Conservation (phyloP, 352 stramenopile species). For the Pythium chondricola region DNA sequence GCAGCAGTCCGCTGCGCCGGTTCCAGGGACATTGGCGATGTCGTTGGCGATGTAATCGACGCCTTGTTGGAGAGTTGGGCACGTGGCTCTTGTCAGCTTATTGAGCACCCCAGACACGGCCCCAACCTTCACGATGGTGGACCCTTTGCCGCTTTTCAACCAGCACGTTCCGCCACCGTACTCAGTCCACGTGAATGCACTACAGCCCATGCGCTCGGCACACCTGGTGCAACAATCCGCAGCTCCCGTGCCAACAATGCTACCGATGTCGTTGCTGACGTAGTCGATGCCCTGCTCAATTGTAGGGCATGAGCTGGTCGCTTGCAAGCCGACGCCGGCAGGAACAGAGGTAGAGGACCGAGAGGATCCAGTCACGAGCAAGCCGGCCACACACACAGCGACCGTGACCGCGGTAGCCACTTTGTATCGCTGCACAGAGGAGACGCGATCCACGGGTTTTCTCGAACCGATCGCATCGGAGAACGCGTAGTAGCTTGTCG, state of each 20-base stretch:
- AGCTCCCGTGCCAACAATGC: not conserved
- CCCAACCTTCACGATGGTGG: not conserved
- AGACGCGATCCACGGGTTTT: too few species aligned
- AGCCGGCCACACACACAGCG: too few species aligned
- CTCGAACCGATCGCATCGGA: too few species aligned
- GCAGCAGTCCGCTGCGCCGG: slow-evolving; percentile 12
- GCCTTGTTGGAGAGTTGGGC: not conserved
- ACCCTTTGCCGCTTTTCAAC: slow-evolving; percentile 10
- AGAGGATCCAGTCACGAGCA: too few species aligned
- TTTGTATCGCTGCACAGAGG: too few species aligned
- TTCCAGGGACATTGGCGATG: slow-evolving; percentile 8
- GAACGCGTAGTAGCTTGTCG: too few species aligned
- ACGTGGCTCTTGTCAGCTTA: not conserved
- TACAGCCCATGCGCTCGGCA: not conserved
- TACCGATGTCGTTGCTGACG: slow-evolving; percentile 8
- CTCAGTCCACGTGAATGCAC: slow-evolving; percentile 6
- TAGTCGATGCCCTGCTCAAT: slow-evolving; percentile 13
- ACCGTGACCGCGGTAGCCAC: too few species aligned
- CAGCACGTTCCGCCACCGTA: slow-evolving; percentile 9
- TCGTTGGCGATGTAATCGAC: slow-evolving; percentile 12
- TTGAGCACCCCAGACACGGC: not conserved
- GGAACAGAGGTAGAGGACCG: too few species aligned
- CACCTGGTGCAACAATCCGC: slow-evolving; percentile 3
- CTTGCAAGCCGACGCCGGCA: not conserved
- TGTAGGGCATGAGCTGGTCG: not conserved